Evolutionary conservation across 257 asterid genomes (phyloP), one percentile per base, ranked within the genome.

Genomic region (Solanum virginianum): DNA sequence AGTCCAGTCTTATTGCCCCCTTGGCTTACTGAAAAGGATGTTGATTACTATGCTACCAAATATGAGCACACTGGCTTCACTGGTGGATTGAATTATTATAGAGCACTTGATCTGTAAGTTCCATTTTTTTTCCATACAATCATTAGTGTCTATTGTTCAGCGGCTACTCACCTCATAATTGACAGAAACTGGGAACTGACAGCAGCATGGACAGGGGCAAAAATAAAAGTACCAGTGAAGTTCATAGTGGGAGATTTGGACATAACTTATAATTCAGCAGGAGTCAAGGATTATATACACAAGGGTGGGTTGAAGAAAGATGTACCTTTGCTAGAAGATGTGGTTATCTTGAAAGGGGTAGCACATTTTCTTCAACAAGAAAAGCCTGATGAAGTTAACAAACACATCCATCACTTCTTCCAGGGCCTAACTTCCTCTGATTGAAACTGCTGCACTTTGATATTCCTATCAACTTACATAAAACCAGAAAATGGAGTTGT

Each of bases 61-160:
- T 94, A 91, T 84, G 90, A 89, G 82, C 82, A 85, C 80, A 93
- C 91, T 18, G 98, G 98, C 66, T 95, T 94, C 92, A 93, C 94
- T 0, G 98, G 98, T 55, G 96, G 90, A 74, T 60, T 95, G 49
- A 95, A 95, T 86, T 94, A 92, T 87, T 95, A 95, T 81, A 95
- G 98, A 10, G 94, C 96, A 5, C 17, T 91, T 39, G 80, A 82
- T 62, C 17, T 87, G 98, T 93, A 83, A 91, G 93, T 26, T 24
- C 56, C 14, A 4, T 15, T 51, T 51, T 36, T 5, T 36, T 4
- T 4, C 15, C 55, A 5, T 54, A 45, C 53, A 13, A n/a, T 60
- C 13, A 54, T 54, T 54, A 15, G 55, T 51, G 13, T 51, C 55
- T 51, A 51, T 12, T 51, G 4, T 51, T 36, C 41, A 36, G 41